These are phyloP conservation scores for Telfairia occidentalis DNA, from an alignment of 331 rosid species.

Conservation along the genomic window DNA sequence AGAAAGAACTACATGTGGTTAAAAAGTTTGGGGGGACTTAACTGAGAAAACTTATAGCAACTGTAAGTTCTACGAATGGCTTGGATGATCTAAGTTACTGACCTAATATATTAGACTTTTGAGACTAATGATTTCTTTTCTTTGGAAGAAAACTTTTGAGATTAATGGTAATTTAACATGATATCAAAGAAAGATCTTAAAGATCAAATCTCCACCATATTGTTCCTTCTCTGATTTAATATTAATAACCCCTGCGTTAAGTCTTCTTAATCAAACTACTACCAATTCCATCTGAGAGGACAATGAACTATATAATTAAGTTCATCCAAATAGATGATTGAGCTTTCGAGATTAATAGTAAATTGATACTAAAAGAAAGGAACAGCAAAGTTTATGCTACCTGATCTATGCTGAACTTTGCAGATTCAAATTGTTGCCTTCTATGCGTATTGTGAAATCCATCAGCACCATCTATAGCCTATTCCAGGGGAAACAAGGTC, in stretches of 20 bases:
- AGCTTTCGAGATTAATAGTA: neutral
- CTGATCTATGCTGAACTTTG: constrained; percentile 85
- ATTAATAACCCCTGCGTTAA: neutral
- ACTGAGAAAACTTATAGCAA: neutral
- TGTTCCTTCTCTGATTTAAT: neutral
- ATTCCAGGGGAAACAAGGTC: constrained; percentile 10
- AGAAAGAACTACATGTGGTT: neutral
- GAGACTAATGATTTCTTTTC: neutral
- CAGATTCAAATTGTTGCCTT: constrained; percentile 59
- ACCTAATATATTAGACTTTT: neutral
- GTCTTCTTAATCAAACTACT: neutral
- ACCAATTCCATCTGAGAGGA: neutral
- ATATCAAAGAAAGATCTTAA: neutral
- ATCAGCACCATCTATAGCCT: constrained; percentile 84
- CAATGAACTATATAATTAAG: neutral
- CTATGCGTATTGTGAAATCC: constrained; percentile 94
- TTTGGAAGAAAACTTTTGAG: neutral
- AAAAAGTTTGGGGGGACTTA: neutral
- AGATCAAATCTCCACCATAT: neutral
- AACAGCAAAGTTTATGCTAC: constrained; percentile 25
- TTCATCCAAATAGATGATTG: neutral
- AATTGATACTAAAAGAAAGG: neutral
- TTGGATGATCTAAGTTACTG: constrained; percentile 1
- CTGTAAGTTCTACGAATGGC: neutral
- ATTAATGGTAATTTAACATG: neutral